Evolutionary conservation across 1,139 yeast species (phyloP).

Genomic region (Scheffersomyces segobiensis): DNA sequence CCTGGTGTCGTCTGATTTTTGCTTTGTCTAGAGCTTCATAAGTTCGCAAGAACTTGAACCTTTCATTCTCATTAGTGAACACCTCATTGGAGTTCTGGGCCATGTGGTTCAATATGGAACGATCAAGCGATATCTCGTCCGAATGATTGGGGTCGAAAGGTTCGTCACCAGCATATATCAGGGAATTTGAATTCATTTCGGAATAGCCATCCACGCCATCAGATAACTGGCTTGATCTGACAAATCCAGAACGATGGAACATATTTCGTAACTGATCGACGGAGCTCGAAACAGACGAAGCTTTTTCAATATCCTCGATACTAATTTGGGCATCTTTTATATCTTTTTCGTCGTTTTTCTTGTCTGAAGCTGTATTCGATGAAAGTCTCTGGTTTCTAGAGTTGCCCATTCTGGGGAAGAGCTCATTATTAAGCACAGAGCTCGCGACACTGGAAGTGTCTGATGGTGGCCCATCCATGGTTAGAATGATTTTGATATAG

Average conservation of each 20-base stretch:
- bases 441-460: conserved; percentile 1
- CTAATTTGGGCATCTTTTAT: background rate
- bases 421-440: background rate
- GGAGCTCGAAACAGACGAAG: background rate
- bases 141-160: background rate
- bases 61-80: conserved; percentile 17
- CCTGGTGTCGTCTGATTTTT: conserved; percentile 9
- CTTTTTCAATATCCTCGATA: background rate
- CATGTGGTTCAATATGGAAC: conserved; percentile 29
- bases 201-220: background rate
- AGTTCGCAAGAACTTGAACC: conserved; percentile 30
- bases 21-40: conserved; percentile 23
- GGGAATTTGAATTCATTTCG: background rate
- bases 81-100: conserved; percentile 10
- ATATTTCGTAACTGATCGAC: conserved; percentile 3
- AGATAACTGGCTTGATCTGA: background rate
- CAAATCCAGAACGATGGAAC: background rate
- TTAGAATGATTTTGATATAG: background rate
- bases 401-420: background rate
- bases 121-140: conserved; percentile 20
- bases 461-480: background rate
- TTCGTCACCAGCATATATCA: background rate
- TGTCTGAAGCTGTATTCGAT: background rate
- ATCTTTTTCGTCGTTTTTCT: background rate
- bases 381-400: background rate